Evolutionary conservation across 805 yeast genomes (phyloP).

Genomic region (Naumovozyma baii): DNA sequence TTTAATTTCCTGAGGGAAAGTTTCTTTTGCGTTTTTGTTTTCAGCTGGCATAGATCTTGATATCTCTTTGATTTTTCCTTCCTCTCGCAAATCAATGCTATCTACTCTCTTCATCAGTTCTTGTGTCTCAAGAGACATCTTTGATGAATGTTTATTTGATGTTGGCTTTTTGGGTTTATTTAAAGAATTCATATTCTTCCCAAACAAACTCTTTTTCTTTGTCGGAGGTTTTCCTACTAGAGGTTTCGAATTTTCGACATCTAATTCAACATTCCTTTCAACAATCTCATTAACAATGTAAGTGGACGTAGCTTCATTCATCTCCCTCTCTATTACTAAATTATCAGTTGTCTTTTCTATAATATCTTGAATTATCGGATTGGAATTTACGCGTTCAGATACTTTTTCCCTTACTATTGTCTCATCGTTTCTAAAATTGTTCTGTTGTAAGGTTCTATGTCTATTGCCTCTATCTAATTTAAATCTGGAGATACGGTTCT

Average conservation of each 20-base stretch:
- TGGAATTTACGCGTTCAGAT: no score
- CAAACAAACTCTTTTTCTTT: slow-evolving; percentile 1
- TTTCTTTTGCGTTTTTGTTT: not conserved
- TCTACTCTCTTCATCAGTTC: not conserved
- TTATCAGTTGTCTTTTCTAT: not conserved
- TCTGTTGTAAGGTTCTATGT: not conserved
- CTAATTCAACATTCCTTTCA: not conserved
- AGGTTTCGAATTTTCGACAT: not conserved
- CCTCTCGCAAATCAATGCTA: not conserved
- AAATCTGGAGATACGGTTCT: slow-evolving; percentile 25
- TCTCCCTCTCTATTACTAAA: not conserved
- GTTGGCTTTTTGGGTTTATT: slow-evolving; percentile 1
- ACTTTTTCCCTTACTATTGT: no score
- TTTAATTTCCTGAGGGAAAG: slow-evolving; percentile 10
- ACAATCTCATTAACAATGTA: no score
- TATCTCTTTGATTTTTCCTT: not conserved
- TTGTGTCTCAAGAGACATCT: slow-evolving; percentile 1
- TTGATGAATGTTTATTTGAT: not conserved
- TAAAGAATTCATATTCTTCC: slow-evolving; percentile 7
- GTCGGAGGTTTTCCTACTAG: not conserved
- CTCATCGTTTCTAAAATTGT: no score
- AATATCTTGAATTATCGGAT: not conserved
- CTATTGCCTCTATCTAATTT: slow-evolving; percentile 16
- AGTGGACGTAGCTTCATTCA: no score
- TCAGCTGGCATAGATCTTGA: not conserved